Evolutionary conservation across 2,329 filamentous ascomycete species (phyloP).

Genomic region (Fusarium sp.): DNA sequence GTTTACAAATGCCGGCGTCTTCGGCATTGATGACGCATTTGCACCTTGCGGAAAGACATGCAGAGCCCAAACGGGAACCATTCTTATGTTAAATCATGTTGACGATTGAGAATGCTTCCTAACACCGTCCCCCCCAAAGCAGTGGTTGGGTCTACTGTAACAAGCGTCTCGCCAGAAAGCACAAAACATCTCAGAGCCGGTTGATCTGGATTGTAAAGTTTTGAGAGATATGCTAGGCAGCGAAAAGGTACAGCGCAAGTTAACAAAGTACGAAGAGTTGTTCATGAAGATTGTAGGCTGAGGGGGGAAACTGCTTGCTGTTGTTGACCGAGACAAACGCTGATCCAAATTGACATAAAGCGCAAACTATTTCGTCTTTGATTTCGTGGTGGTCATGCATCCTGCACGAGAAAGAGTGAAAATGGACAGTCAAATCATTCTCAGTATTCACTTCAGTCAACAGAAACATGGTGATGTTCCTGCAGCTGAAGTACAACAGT

Average conservation of each 20-base stretch:
- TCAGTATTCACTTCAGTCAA: neutral
- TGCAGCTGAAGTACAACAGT: too few species aligned
- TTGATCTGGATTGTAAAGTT: neutral
- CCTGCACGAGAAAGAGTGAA: neutral
- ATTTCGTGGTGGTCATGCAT: neutral
- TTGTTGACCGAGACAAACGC: neutral
- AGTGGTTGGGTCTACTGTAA: neutral
- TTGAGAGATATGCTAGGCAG: neutral
- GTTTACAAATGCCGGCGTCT: neutral
- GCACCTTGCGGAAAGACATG: accelerated
- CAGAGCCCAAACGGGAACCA: neutral
- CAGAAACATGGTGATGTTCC: neutral
- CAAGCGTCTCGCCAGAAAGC: too few species aligned
- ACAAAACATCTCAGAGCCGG: neutral
- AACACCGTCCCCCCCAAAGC: neutral
- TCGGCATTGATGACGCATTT: neutral
- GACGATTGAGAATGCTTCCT: neutral
- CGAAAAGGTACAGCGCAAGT: neutral
- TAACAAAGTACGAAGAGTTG: neutral
- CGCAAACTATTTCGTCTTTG: neutral
- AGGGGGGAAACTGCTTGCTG: neutral
- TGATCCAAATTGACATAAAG: accelerated
- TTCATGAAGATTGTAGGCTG: neutral
- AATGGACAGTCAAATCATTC: neutral
- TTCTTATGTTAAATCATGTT: neutral